Base-by-base conservation (phyloP, 176 grass and related monocot genomes). In the Hyparrhenia diplandra region DNA sequence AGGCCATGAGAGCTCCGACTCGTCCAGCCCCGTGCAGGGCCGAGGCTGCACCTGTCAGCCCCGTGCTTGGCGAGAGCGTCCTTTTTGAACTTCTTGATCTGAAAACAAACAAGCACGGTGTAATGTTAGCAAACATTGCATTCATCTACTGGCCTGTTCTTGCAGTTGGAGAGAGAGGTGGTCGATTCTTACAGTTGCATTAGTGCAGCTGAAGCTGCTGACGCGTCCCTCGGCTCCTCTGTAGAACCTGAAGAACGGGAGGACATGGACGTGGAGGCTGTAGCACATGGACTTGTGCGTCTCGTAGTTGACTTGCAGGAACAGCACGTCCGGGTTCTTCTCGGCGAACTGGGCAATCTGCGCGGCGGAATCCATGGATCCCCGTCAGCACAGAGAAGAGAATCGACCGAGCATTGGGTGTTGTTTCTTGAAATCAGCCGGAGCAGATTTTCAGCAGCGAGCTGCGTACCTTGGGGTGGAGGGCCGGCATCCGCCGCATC, bases 141-240 rank as follows among this genome's bases (percentile, higher is more conserved):
- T 25, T 9, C 5, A 29, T 6, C 14, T 16, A 24, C 11, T 16
- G 72, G 0, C n/a, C n/a, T n/a, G n/a, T 23, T 55, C 18, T 4
- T 10, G 0, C 1, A 24, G 58, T 2, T 61, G 58, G n/a, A n/a
- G n/a, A n/a, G 24, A 28, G 66, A 24, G 6, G 27, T 20, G 4
- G 21, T n/a, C 8, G 66, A 46, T 24, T 16, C 72, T 86, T 83
- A 95, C 96, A 2, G 96, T 99, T 77, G 93, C 92, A 23, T 89
- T 95, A 30, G 96, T 99, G 93, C 96, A 99, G 85, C 96, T 99
- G 93, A 99, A 99, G 79, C 96, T 91, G 70, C 88, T 91, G 25
- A 99, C 82, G 6, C 90, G 73, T 4, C 96, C 96, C 52, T 99
- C 86, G 8, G 92, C 88, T 75, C 96, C 96, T 43, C 90, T 78